Conservation (phyloP, 768 basidiomycete species). For the Panaeolus papilionaceus region DNA sequence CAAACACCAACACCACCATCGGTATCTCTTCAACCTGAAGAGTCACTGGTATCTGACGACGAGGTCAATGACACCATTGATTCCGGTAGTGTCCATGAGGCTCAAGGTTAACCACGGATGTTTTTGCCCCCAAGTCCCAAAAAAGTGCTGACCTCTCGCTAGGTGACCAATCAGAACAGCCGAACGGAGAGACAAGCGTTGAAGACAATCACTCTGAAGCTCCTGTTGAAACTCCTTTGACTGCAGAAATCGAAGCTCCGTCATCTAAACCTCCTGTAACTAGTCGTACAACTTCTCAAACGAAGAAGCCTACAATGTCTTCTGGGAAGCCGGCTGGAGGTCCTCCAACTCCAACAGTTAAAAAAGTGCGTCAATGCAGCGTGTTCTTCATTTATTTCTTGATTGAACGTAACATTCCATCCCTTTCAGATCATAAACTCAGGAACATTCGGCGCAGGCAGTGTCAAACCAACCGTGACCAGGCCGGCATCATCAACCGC, state of each 20-base stretch:
- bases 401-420: conserved; percentile 19
- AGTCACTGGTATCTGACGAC: conserved; percentile 11
- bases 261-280: neutral
- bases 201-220: conserved; percentile 25
- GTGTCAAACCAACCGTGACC: conserved; percentile 49
- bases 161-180: conserved; percentile 30
- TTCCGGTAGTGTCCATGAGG: conserved; percentile 29
- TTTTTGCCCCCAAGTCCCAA: conserved; percentile 11
- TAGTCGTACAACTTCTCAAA: conserved; percentile 22
- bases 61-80: conserved; percentile 26
- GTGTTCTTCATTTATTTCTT: conserved; percentile 19
- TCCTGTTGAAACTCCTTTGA: conserved; percentile 26
- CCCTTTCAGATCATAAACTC: conserved; percentile 64
- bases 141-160: conserved; percentile 25
- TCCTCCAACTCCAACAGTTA: conserved; percentile 62
- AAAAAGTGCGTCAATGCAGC: conserved; percentile 57
- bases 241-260: conserved; percentile 26
- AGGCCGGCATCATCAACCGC: conserved; percentile 42
- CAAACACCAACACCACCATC: conserved; percentile 18
- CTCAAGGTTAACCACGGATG: conserved; percentile 29
- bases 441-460: conserved; percentile 68
- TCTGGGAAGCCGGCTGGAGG: conserved; percentile 52
- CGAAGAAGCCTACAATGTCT: conserved; percentile 42
- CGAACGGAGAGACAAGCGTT: conserved; percentile 23
- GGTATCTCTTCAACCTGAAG: neutral